phyloP scores from a whole-genome alignment of 2,329 filamentous ascomycete species.

The Dryadomyces sulphureus region DNA sequence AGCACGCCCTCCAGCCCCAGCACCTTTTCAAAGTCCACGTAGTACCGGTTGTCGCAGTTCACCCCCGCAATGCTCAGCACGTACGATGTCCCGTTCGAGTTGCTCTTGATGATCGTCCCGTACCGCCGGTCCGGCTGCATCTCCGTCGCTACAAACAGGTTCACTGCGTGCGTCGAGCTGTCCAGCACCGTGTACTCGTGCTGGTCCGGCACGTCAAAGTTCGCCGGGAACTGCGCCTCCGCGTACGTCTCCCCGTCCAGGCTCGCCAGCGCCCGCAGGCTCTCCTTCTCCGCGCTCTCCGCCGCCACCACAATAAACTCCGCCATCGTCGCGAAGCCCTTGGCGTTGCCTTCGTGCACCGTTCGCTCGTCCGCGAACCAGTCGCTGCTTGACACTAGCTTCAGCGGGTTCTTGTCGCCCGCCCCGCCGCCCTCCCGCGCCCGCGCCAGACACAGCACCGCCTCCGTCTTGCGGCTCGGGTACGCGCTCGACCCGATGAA shows the following conservation, averaged over 20 bases:
- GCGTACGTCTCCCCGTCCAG: slow-evolving; percentile 76
- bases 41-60: slow-evolving; percentile 63
- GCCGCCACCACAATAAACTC: slow-evolving; percentile 90
- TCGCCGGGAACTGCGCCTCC: slow-evolving; percentile 69
- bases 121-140: slow-evolving; percentile 49
- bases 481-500: slow-evolving; percentile 59
- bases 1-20: slow-evolving; percentile 80
- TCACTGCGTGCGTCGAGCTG: slow-evolving; percentile 86
- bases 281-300: slow-evolving; percentile 50
- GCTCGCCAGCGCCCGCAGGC: slow-evolving; percentile 65
- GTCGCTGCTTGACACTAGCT: slow-evolving; percentile 64
- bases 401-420: slow-evolving; percentile 48
- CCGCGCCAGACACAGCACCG: slow-evolving; percentile 49
- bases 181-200: slow-evolving; percentile 86
- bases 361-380: slow-evolving; percentile 54
- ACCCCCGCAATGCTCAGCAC: slow-evolving; percentile 69
- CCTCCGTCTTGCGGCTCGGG: slow-evolving; percentile 33
- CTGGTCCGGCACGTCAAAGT: slow-evolving; percentile 65
- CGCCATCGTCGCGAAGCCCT: slow-evolving; percentile 84
- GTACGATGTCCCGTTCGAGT: slow-evolving; percentile 94
- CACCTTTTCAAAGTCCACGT: slow-evolving; percentile 94
- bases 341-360: slow-evolving; percentile 53
- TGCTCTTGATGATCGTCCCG: slow-evolving; percentile 90
- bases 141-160: slow-evolving; percentile 80
- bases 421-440: slow-evolving; percentile 32